Evolutionary conservation across 2,329 filamentous ascomycete genomes (phyloP).

Genomic region (Cryphonectria radicalis): DNA sequence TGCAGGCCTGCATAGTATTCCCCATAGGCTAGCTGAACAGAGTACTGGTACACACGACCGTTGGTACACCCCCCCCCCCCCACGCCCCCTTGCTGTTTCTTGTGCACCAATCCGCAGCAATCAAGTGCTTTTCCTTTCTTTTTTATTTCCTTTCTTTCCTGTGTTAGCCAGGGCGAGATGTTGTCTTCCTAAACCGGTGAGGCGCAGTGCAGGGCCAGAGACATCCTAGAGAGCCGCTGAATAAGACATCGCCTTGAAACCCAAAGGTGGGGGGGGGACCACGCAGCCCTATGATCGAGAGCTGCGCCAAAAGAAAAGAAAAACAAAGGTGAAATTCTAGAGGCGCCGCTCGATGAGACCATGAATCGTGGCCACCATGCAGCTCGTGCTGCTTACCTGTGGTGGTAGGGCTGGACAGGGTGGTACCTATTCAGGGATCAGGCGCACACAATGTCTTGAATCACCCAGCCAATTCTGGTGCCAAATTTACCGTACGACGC

Average conservation of each 20-base stretch:
- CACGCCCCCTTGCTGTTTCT: background rate
- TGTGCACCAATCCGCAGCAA: conserved; percentile 18
- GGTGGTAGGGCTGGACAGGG: conserved; percentile 21
- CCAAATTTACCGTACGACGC: conserved; percentile 2
- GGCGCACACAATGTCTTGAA: conserved; percentile 18
- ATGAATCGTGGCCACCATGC: background rate
- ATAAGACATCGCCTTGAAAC: conserved; percentile 17
- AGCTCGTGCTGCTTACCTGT: conserved; percentile 4
- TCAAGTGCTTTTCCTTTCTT: background rate
- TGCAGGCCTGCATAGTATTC: conserved; percentile 22
- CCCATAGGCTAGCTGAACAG: conserved; percentile 16
- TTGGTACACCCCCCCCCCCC: conserved; percentile 4
- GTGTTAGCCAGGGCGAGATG: background rate
- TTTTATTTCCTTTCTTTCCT: background rate
- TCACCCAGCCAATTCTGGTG: conserved; percentile 15
- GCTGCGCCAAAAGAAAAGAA: background rate
- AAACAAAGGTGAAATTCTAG: background rate
- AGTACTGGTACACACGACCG: conserved; percentile 15
- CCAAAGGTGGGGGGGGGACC: background rate
- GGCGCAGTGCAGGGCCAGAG: conserved; percentile 15
- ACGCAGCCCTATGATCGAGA: conserved; percentile 19
- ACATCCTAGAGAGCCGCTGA: conserved; percentile 21
- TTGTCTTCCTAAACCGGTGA: conserved; percentile 15
- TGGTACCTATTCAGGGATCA: conserved; percentile 18
- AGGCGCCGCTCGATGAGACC: conserved; percentile 23